Evolutionary conservation across 2,329 filamentous ascomycete genomes (phyloP), one percentile per base, ranked within the genome.

Genomic region (Alternaria consortialis): DNA sequence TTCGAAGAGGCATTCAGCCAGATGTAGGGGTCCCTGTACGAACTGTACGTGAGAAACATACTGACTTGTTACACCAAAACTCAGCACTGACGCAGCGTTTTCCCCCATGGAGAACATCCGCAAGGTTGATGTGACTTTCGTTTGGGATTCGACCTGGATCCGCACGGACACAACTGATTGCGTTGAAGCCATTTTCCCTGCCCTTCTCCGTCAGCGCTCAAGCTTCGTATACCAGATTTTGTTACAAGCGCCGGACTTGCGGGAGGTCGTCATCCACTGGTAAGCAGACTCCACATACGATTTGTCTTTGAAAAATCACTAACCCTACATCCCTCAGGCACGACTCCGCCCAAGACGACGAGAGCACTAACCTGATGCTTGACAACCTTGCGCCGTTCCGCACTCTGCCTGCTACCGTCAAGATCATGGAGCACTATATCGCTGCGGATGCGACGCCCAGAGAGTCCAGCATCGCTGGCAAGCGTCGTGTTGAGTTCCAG

Each of bases 71-170:
- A 4, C 8, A 50, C 20, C 20, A 37, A 48, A n/a, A 25, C 36
- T 44, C 2, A 50, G 46, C 54, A 63, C 67, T 17, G 67, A 70
- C 4, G 71, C 74, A 17, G 66, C 68, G 6, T 77, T 75, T 64
- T 77, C 75, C 1, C 75, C 76, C 6, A 69, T 77, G 62, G 67
- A 77, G 44, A 69, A 73, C n/a, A 73, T 78, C 50, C 74, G 72
- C 42, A 74, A 71, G 40, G 72, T 72, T 15, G 62, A 77, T 37
- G 58, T 77, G 7, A 68, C 56, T 0, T 75, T 79, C 39, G 71
- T 72, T 32, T 79, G 75, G 75, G 76, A 79, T 54, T 71, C 71
- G 0, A 69, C 68, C 7, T 79, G 74, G 74, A 62, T 78, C 17
- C 70, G 72, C 3, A 60, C 66, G 2, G 64, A 71, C 12, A 40